Percentiles rank a stretch among this genome's conserved stretches.
Evolutionary conservation across 2,329 filamentous ascomycete species (phyloP).

Genomic region (Paracamarosporium sp.): DNA sequence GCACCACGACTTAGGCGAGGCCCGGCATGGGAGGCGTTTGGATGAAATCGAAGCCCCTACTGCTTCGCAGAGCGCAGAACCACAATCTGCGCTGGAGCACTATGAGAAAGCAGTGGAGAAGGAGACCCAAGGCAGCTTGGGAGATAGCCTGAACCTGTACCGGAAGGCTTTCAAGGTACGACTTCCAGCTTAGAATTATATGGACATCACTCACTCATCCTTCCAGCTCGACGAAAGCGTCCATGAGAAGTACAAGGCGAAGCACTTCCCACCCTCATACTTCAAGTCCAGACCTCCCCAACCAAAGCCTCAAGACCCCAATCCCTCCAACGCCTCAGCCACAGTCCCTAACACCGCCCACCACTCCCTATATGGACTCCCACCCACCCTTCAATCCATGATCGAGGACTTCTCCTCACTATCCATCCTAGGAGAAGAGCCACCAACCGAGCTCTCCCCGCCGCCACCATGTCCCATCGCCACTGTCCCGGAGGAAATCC

Average conservation of each 20-base stretch:
- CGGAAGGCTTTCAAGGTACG: constrained; percentile 85
- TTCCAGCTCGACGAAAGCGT: constrained; percentile 80
- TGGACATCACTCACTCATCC: constrained; percentile 11
- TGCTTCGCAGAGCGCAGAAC: constrained; percentile 54
- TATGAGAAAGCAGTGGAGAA: constrained; percentile 92
- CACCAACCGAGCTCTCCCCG: constrained; percentile 73
- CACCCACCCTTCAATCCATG: constrained; percentile 69
- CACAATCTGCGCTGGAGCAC: constrained; percentile 83
- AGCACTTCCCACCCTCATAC: constrained; percentile 78
- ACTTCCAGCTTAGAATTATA: constrained; percentile 1
- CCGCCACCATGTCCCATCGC: constrained; percentile 82
- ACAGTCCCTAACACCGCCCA: constrained; percentile 63
- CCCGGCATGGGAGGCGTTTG: constrained; percentile 51
- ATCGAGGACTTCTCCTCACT: constrained; percentile 77
- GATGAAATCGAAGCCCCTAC: constrained; percentile 51
- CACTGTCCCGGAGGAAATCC: constrained; percentile 79
- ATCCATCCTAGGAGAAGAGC: constrained; percentile 70
- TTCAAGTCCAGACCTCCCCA: constrained; percentile 52
- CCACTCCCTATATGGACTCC: constrained; percentile 62
- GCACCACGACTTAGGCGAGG: constrained; percentile 56
- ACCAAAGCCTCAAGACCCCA: constrained; percentile 36
- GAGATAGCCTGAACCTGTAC: constrained; percentile 88
- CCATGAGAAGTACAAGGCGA: constrained; percentile 86
- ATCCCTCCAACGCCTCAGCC: constrained; percentile 57
- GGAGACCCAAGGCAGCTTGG: constrained; percentile 82